Base-by-base conservation (phyloP, 352 stramenopile species). In the Phytopythium litorale region DNA sequence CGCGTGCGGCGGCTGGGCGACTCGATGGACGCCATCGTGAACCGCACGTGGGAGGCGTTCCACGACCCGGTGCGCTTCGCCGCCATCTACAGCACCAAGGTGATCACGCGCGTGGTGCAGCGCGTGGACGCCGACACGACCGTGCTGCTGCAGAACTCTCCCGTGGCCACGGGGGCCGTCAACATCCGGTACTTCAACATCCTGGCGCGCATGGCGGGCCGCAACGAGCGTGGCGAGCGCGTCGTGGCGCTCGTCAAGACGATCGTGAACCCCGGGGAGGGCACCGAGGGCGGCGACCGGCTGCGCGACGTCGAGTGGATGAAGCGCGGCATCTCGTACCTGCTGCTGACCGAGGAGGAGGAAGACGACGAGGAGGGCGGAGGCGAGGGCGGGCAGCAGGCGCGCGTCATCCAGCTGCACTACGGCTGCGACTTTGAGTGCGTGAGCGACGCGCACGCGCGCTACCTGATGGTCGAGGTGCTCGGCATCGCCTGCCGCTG, bases 131-230 rank as follows among this genome's bases (percentile, higher is more conserved):
- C 54, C 25, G 65, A 79, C 53, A 75, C 68, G 66, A 75, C 69
- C 3, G 69, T 79, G 66, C 66, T 79, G 35, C 46, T 79, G 16
- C 72, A 79, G 38, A 79, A 79, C 53, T 65, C 72, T 21, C 72
- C 72, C n/a, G 71, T 69, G 30, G 56, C 70, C 30, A 48, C 65
- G 16, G 69, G 66, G 1, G 13, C 56, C 28, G 62, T 54, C 33
- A 77, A 71, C 54, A 73, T 77, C 53, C 72, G 69, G 12, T 79
- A 79, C 58, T 79, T 79, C 60, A 79, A 79, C 50, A 67, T 79
- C 51, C 62, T 79, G 50, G 72, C 69, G 4, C 65, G 67, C 11
- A 68, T 76, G 55, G 52, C 64, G 45, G 68, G 71, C 11, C 28
- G 68, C n/a, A 73, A 66, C 42, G 57, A 62, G 38, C 64, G 73